These are phyloP conservation scores for Cordyceps militaris DNA, from an alignment of 2,329 filamentous ascomycete species.

Conservation along the genomic window DNA sequence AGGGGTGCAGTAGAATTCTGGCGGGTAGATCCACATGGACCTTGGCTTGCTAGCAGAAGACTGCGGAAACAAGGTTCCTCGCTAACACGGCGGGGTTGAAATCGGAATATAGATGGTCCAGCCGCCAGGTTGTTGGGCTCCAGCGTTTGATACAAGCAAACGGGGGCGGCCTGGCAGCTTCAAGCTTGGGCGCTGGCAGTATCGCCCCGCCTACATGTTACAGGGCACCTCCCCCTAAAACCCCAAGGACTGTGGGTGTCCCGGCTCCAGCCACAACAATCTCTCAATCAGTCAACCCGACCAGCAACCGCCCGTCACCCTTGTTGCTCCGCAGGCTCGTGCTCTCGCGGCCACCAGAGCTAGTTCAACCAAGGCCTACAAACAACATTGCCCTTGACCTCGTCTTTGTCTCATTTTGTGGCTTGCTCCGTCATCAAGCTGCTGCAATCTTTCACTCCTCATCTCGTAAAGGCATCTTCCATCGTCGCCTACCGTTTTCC, in stretches of 20 bases:
- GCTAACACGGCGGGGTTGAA: constrained; percentile 14
- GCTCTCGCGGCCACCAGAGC: constrained; percentile 8
- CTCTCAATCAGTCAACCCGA: background rate
- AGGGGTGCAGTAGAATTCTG: constrained; percentile 1
- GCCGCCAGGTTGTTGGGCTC: background rate
- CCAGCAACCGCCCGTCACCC: background rate
- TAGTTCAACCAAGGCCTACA: background rate
- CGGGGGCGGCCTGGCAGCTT: background rate
- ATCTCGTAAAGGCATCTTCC: background rate
- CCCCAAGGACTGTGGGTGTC: background rate
- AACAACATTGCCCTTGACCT: constrained; percentile 7
- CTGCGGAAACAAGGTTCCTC: constrained; percentile 12
- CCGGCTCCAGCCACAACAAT: background rate
- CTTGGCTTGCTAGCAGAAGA: background rate
- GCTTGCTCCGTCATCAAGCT: background rate
- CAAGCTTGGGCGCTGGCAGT: background rate
- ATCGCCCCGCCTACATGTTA: background rate
- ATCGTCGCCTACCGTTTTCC: background rate
- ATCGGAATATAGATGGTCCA: constrained; percentile 12
- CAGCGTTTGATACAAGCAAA: background rate
- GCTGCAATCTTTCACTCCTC: background rate
- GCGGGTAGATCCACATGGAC: constrained; percentile 9
- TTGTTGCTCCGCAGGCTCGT: constrained; percentile 11
- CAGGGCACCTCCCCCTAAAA: background rate
- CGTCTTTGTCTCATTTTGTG: background rate